These are phyloP conservation scores for Mucor velutinosus DNA, from an alignment of 371 early-diverging fungal genomes.

Conservation along the genomic window DNA sequence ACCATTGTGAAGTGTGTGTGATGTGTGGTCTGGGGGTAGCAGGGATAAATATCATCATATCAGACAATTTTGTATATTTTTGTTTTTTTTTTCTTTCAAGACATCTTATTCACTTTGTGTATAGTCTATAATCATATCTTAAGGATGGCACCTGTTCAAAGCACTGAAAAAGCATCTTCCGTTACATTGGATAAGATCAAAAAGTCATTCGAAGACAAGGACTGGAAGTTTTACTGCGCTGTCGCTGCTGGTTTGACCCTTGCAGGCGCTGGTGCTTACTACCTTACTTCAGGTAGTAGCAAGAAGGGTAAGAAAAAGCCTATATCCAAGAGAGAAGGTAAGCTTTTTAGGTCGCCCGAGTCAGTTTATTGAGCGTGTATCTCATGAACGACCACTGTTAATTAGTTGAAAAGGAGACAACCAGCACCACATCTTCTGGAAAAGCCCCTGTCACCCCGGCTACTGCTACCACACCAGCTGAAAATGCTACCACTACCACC, in stretches of 20 bases:
- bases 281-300: constrained; percentile 43
- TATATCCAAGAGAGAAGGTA: constrained; percentile 25
- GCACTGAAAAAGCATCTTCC: constrained; percentile 8
- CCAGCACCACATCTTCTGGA: constrained; percentile 6
- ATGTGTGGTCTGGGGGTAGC: not conserved
- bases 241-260: constrained; percentile 65
- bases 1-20: not conserved
- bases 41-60: not conserved
- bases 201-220: constrained; percentile 70
- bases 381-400: not conserved
- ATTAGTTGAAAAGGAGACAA: constrained; percentile 1
- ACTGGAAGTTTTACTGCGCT: constrained; percentile 80
- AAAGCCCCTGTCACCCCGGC: constrained; percentile 16
- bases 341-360: not conserved
- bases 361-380: not conserved
- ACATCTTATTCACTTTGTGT: not conserved
- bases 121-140: not conserved
- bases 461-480: constrained; percentile 13
- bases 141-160: constrained; percentile 19
- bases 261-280: constrained; percentile 72
- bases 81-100: not conserved
- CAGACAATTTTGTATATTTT: not conserved
- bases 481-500: constrained; percentile 12
- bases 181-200: constrained; percentile 43
- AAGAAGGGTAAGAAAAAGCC: constrained; percentile 30